Evolutionary conservation across 2,329 filamentous ascomycete species (phyloP), one percentile per base, ranked within the genome.

Genomic region (Simplicillium sp.): DNA sequence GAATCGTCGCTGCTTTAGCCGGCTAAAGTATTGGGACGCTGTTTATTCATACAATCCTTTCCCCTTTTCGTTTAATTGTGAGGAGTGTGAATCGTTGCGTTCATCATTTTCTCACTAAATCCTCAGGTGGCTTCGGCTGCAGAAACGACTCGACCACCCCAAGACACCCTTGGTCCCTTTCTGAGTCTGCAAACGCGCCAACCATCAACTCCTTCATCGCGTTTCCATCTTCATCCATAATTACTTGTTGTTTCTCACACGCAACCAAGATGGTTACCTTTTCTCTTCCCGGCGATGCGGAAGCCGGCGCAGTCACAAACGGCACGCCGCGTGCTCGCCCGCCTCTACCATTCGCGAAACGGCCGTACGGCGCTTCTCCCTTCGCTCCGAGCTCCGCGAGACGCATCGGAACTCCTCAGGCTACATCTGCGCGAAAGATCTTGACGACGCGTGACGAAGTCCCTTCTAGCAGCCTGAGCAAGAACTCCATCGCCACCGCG

Each of bases 301-400:
- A 61, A 43, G 52, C 46, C 50, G 52, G 53, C 18, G 52, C 56
- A 20, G 48, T 48, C 44, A 48, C 45, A 40, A 56, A 52, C 40
- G 52, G 54, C 52, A 66, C 64, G 17, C 64, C 65, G 33, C 55
- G 54, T 39, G 53, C 64, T 41, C 63, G 62, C 38, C 58, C 65
- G 40, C 59, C 58, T 39, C 55, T 68, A 40, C 62, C 64, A 20
- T 68, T 68, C 48, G 62, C 65, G 44, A 68, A 63, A 52, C 66
- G 65, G 49, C 53, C 54, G 46, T 63, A 60, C 46, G 57, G 58
- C 43, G 58, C 60, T 18, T 65, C 64, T n/a, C 63, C 62, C 11
- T 58, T 52, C 37, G 46, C 39, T 39, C 38, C 44, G 38, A 46
- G 46, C 2, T 43, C 49, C 3, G 38, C 49, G 7, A 64, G 56